A percentile compares a stretch with the other conserved stretches of the same genome.
These are phyloP conservation scores for Trametes sp. DNA, from an alignment of 1,284 basidiomycete species.

Conservation along the genomic window DNA sequence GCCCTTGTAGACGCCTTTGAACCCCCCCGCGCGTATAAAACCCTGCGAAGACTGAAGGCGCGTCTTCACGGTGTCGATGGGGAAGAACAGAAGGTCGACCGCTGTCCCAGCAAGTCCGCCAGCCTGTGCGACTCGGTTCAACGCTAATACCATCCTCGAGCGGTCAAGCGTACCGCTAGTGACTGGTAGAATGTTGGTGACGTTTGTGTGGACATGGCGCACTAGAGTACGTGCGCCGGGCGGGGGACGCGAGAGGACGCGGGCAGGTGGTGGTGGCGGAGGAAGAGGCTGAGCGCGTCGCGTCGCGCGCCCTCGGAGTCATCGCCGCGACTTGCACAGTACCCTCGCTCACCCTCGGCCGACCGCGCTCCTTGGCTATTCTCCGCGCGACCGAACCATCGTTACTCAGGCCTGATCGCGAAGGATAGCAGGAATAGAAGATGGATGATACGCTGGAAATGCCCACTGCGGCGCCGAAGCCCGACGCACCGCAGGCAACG, in stretches of 20 bases:
- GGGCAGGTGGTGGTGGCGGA: constrained; percentile 3
- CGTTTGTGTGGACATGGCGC: constrained; percentile 27
- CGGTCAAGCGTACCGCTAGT: constrained; percentile 33
- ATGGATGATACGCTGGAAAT: constrained; percentile 47
- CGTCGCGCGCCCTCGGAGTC: constrained; percentile 16
- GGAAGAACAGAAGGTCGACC: constrained; percentile 96
- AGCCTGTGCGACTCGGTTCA: constrained; percentile 56
- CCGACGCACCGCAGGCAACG: constrained; percentile 22
- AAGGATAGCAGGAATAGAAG: neutral
- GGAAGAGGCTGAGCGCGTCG: constrained; percentile 1
- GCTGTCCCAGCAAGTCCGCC: constrained; percentile 89
- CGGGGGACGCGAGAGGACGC: neutral
- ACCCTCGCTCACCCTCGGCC: constrained; percentile 68
- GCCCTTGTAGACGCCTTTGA: constrained; percentile 93
- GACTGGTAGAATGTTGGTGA: constrained; percentile 41
- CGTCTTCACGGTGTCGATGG: constrained; percentile 97
- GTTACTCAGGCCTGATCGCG: neutral
- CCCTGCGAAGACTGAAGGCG: constrained; percentile 91
- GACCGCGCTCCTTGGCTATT: constrained; percentile 77
- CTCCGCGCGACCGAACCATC: constrained; percentile 21
- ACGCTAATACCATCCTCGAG: neutral
- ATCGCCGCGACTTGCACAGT: constrained; percentile 60
- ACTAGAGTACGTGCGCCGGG: neutral
- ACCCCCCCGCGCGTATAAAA: constrained; percentile 88
- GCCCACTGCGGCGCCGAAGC: constrained; percentile 34